Base-by-base conservation (phyloP, 164 flowering plant genomes). In the Stephania cephalantha region DNA sequence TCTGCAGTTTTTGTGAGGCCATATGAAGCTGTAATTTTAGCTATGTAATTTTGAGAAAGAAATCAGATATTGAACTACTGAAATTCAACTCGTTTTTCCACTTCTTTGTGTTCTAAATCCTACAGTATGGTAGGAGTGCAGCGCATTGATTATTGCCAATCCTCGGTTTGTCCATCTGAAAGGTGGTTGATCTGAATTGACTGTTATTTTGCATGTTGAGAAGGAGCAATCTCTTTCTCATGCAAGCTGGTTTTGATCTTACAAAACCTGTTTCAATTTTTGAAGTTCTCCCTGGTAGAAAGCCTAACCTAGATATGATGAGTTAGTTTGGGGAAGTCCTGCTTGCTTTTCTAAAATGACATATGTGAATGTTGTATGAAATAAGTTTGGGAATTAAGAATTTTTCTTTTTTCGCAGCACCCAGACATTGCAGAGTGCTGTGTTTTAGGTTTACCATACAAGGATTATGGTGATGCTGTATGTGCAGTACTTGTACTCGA, bases 391-490 rank as follows among this genome's bases (percentile, higher is more conserved):
- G 44, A 69, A 58, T 10, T n/a, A 17, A 25, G 35, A 8, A 25
- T 42, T 44, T 75, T 76, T 44, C 29, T 44, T 75, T 82, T 7
- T 78, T 46, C 72, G 53, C 86, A 96, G 99, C 94, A 96, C 84
- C 92, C 94, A 20, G 80, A 77, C 69, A 85, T 96, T 35, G 82
- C 89, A 25, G 98, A 95, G 83, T 95, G 99, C 73, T 92, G 95
- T 81, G 97, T 94, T 29, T 79, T 92, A 83, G 99, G 98, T 46
- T 87, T 96, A 83, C 87, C 92, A 53, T 97, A 96, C 84, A 84
- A 85, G 75, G 89, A 85, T 73, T 94, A 91, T 77, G 99, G 99
- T 68, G 97, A 96, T 84, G 87, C 83, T 53, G 95, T 96, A 7
- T 81, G 86, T 77, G 97, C 92, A 11, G 83, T 96, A 67, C 83